phyloP scores from a whole-genome alignment of 1,139 yeast genomes.

The Suhomyces terraborum region DNA sequence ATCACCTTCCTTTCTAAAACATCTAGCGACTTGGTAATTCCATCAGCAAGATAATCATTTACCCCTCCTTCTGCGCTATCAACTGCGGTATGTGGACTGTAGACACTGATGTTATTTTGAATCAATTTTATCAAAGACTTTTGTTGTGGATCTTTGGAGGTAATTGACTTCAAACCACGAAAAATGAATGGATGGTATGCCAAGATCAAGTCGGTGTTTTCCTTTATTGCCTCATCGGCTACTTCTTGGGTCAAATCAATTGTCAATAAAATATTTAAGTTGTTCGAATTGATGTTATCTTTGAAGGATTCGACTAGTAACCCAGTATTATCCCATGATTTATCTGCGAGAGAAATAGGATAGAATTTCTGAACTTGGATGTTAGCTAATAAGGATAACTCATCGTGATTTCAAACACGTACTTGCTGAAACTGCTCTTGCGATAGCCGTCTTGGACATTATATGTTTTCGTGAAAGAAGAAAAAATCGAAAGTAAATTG shows the following conservation, averaged over 20 bases:
- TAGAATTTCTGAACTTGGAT: conserved; percentile 61
- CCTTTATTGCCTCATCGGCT: conserved; percentile 75
- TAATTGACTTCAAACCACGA: conserved; percentile 79
- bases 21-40: conserved; percentile 42
- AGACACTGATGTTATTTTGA: conserved; percentile 77
- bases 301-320: conserved; percentile 68
- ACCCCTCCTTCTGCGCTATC: conserved; percentile 93
- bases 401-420: conserved; percentile 15
- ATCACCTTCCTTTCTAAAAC: conserved; percentile 31
- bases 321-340: conserved; percentile 94
- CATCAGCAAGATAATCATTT: conserved; percentile 83
- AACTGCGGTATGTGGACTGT: conserved; percentile 94
- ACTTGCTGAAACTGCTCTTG: conserved; percentile 50
- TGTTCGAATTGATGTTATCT: conserved; percentile 19
- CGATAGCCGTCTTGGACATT: conserved; percentile 43
- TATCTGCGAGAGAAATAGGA: conserved; percentile 77
- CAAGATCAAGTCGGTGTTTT: conserved; percentile 56
- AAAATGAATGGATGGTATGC: conserved; percentile 97
- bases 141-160: conserved; percentile 76
- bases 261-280: conserved; percentile 62
- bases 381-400: conserved; percentile 11
- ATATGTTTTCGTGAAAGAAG: too few species aligned
- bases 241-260: conserved; percentile 85
- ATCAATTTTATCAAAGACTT: conserved; percentile 70
- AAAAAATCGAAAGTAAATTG: too few species aligned